These are phyloP conservation scores for Hypoxylon sp. DNA, from an alignment of 2,329 filamentous ascomycete genomes.

Conservation along the genomic window DNA sequence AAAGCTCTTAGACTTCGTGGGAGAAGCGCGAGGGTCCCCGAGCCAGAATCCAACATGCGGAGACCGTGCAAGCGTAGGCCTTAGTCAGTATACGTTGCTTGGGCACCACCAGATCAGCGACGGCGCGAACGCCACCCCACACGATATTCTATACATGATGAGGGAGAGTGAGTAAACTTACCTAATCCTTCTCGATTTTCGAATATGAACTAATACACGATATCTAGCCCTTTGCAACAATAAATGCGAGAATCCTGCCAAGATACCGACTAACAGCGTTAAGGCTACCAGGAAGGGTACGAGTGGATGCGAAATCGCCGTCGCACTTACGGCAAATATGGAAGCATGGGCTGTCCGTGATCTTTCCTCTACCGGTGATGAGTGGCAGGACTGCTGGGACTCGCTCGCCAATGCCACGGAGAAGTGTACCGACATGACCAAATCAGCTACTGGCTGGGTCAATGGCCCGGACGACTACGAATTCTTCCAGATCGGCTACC, in stretches of 20 bases:
- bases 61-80: neutral
- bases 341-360: neutral
- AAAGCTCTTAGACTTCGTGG: neutral
- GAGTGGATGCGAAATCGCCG: neutral
- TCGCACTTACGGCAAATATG: neutral
- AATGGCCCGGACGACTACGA: slow-evolving; percentile 12
- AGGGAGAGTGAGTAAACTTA: neutral
- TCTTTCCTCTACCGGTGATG: neutral
- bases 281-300: neutral
- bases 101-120: neutral
- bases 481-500: slow-evolving; percentile 3
- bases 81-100: neutral
- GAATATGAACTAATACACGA: neutral
- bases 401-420: slow-evolving; percentile 17
- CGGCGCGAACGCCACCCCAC: slow-evolving; percentile 2
- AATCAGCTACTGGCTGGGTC: slow-evolving; percentile 2
- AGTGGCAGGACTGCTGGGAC: slow-evolving; percentile 17
- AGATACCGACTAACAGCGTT: neutral
- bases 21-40: neutral
- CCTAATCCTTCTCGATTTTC: neutral
- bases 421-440: slow-evolving; percentile 1
- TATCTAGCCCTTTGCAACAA: slow-evolving; percentile 1
- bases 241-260: neutral
- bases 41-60: neutral
- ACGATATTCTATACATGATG: slow-evolving; percentile 1